Evolutionary conservation across 352 stramenopile species (phyloP), one percentile per base, ranked within the genome.

Genomic region (Globisporangium recalcitrans): DNA sequence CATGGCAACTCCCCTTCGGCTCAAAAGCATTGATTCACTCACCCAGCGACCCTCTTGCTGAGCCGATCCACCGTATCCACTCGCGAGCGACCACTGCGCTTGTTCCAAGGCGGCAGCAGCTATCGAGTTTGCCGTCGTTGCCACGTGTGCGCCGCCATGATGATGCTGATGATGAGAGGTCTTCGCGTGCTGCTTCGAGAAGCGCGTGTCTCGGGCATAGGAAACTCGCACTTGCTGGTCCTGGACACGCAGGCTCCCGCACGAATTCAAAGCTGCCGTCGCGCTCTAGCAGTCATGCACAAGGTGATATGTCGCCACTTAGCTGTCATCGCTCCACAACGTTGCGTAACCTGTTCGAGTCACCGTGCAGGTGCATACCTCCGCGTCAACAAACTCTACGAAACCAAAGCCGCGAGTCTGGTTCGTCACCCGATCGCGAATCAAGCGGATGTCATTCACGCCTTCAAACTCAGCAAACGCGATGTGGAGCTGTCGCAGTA

Each of bases 1-100:
- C 4, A 6, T 44, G 36, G 14, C 14, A 44, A 4, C n/a, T 14
- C 5, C 36, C 9, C 5, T 6, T 34, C 11, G 16, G 14, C 36
- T 10, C 36, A 44, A 14, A 6, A 19, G n/a, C 3, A 21, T 44
- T 6, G 4, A 46, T 46, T 22, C 10, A 22, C 6, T 46, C 16
- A 46, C 38, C 38, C 22, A 16, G 10, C 38, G 38, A 46, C 6
- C 19, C 1, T 46, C 38, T 46, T 11, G 38, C 7, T 21, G 38
- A 11, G 38, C 5, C 10, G 19, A 65, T 24, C 31, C 47, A 11
- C 47, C 58, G 38, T 87, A 84, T 13, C 75, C 72, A 56, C 91
- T 90, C 32, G 65, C 78, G n/a, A 93, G 65, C 16, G 80, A 78
- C 85, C 85, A 92, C 63, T 95, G 85, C 4, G 85, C 85, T 75